Base-by-base conservation (phyloP, 768 basidiomycete genomes). In the Lactarius pseudohatsudake region DNA sequence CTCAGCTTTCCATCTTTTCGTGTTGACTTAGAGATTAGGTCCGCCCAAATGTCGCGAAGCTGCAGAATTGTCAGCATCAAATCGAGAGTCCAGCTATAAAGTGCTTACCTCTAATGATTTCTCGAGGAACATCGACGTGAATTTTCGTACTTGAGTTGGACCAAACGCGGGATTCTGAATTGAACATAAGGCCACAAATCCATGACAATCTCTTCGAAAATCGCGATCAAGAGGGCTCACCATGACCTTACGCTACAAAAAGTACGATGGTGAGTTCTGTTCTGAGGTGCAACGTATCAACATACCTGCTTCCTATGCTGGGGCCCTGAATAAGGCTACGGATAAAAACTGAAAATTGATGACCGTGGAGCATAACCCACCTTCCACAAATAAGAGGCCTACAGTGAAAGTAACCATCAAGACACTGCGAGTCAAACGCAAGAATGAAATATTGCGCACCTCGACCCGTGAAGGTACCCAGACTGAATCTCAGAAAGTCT, bases 21-120 rank as follows among this genome's bases (percentile, higher is more conserved):
- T 18, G 61, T 26, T 18, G 66, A 50, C 15, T 69, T 54, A 8
- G 68, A 47, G 7, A 64, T 55, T n/a, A 73, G 62, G n/a, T 65
- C 41, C 9, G 38, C 45, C 73, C 65, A 76, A n/a, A 75, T 66
- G n/a, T 76, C 74, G 20, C 76, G 75, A 18, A 76, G 70, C 75
- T 75, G 38, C 32, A 8, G 38, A 41, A 38, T 4, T 3, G 8
- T 26, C 1, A 15, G 15, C 36, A 2, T 26, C 22, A 16, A 15
- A 4, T 18, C 18, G 1, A 11, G 41, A 3, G 16, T 1, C 2
- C 18, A 22, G 54, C 13, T 6, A 7, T 10, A 34, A 43, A 28
- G 18, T 20, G n/a, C 11, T 15, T 22, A 74, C 73, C 67, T 76
- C 63, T 26, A 66, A n/a, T 1, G 72, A 65, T 30, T 74, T 71